Evolutionary conservation across 2,329 filamentous ascomycete species (phyloP), one percentile per base, ranked within the genome.

Genomic region (Microcera coccophila): DNA sequence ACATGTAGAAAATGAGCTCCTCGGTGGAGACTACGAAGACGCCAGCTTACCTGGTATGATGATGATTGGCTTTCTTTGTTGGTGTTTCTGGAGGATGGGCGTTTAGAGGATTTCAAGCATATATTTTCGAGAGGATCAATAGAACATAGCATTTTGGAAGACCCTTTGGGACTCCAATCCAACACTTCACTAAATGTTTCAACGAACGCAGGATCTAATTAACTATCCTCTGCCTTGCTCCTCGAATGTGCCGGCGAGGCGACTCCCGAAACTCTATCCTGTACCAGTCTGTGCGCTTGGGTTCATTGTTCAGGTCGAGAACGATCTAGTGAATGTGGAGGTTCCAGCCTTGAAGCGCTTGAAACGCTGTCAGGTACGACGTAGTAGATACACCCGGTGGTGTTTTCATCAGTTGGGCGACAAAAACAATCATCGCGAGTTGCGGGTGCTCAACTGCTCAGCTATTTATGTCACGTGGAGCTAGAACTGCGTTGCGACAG

Each of bases 1-100:
- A 52, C 41, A 48, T 41, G 49, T 55, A 58, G 49, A 57, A 48
- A 45, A 39, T 5, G 51, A 31, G 29, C 42, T 54, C 49, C 49
- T 50, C 47, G 43, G 41, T 38, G 47, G 49, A 54, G 51, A 55
- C 42, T 26, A 50, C 40, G 21, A 48, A 40, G 42, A 49, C 45
- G 49, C 28, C 14, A 18, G 40, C 44, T 55, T 55, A 53, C 41
- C 34, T n/a, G n/a, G n/a, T n/a, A 49, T 44, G 49, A 54, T 53
- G 53, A 54, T 52, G 53, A 50, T 41, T 28, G 22, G 36, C 22
- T 20, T 34, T 39, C 5, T 45, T 34, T 16, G 46, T 33, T 34
- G 36, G 3, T 10, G 36, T 38, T 37, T 41, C 35, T 17, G 14
- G 21, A 28, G 37, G 39, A 37, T 26, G 38, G 54, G 54, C 45